phyloP scores from a whole-genome alignment of 106 monocot genomes.

The Apostasia ramifera region DNA sequence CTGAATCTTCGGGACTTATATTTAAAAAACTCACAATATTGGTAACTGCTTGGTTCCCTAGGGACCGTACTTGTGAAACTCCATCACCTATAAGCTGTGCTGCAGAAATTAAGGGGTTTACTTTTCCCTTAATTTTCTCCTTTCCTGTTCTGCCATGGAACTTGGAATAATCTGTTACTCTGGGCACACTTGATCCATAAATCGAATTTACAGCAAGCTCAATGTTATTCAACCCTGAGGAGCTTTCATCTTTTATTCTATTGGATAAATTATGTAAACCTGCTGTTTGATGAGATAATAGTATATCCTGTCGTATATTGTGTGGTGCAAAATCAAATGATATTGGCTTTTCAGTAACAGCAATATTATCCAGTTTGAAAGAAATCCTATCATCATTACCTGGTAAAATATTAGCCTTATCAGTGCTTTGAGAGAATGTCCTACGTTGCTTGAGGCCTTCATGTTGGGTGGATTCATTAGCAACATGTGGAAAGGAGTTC shows the following conservation, averaged over 20 bases:
- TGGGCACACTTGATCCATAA: constrained; percentile 54
- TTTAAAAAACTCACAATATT: constrained; percentile 95
- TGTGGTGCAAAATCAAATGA: constrained; percentile 34
- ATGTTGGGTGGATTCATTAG: constrained; percentile 21
- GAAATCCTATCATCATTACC: constrained; percentile 19
- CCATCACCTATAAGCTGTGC: constrained; percentile 96
- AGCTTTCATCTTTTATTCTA: constrained; percentile 36
- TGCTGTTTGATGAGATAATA: constrained; percentile 8
- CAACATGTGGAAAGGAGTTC: constrained; percentile 32
- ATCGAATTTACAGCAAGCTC: constrained; percentile 33
- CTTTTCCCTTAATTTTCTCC: constrained; percentile 25
- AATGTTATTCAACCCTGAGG: constrained; percentile 27
- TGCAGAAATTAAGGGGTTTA: constrained; percentile 80
- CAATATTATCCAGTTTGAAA: constrained; percentile 12
- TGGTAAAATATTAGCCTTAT: background rate
- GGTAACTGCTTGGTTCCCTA: constrained; percentile 91
- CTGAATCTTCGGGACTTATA: constrained; percentile 70
- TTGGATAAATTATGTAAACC: constrained; percentile 32
- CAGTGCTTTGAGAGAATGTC: constrained; percentile 15
- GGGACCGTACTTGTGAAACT: constrained; percentile 92
- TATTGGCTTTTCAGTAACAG: constrained; percentile 9
- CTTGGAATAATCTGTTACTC: too few species aligned
- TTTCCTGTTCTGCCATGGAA: too few species aligned
- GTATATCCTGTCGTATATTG: constrained; percentile 23
- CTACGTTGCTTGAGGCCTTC: constrained; percentile 52